Evolutionary conservation across 208 protist species (phyloP).

Genomic region (Trypanosoma conorhini): DNA sequence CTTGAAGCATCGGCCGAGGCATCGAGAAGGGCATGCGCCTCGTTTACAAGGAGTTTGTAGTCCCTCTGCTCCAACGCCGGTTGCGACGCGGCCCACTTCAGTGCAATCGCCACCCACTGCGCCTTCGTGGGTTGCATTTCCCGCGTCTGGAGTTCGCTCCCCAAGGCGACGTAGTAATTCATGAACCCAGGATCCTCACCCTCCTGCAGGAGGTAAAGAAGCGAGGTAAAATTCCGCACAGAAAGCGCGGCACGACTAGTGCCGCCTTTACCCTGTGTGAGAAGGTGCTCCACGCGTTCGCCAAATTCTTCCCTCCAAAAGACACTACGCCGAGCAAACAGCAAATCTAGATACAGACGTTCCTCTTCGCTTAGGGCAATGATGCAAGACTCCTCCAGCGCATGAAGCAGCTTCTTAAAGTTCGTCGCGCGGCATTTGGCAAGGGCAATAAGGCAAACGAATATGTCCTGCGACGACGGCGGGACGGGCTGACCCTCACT

Average conservation of each 20-base stretch:
- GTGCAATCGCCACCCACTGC: conserved; percentile 25
- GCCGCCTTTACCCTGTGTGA: conserved; percentile 8
- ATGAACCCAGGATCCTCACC: conserved; percentile 61
- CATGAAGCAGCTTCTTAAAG: conserved; percentile 61
- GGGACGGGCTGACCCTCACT: conserved; percentile 29
- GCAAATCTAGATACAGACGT: conserved; percentile 56
- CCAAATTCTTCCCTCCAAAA: conserved; percentile 48
- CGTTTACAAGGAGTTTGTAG: conserved; percentile 27
- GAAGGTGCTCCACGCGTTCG: conserved; percentile 26
- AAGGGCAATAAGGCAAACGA: conserved; percentile 55
- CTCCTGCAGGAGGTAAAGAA: conserved; percentile 76
- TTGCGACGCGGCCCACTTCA: conserved; percentile 28
- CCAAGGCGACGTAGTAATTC: conserved; percentile 59
- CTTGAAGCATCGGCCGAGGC: background rate
- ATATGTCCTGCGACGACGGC: conserved; percentile 52
- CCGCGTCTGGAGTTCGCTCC: conserved; percentile 12
- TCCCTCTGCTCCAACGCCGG: background rate
- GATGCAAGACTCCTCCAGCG: conserved; percentile 52
- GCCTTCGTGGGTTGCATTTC: background rate
- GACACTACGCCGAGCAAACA: conserved; percentile 57
- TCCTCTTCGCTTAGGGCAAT: conserved; percentile 55
- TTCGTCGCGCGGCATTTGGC: conserved; percentile 59
- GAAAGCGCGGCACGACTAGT: conserved; percentile 34
- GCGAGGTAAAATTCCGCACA: conserved; percentile 48
- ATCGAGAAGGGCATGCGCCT: conserved; percentile 12